Evolutionary conservation across 192 early-diverging fungal genomes (phyloP).

Genomic region (Rhizoclosmatium globosum): DNA sequence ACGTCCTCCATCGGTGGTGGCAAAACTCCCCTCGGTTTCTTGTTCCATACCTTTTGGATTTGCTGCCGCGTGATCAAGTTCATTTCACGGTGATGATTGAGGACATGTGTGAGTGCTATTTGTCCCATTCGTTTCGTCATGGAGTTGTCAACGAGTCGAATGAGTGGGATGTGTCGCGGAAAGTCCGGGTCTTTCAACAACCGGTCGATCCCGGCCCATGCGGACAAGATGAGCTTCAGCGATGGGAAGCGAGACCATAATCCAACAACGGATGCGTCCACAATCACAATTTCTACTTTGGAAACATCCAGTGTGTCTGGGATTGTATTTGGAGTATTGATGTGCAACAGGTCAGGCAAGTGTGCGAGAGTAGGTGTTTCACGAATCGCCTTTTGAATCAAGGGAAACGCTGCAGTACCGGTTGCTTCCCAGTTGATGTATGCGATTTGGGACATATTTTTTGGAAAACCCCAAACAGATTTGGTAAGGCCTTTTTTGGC

Average conservation of each 20-base stretch:
- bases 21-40: background rate
- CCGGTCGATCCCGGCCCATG: conserved; percentile 19
- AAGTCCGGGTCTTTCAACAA: conserved; percentile 16
- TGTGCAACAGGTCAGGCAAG: background rate
- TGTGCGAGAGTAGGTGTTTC: background rate
- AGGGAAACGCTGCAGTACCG: background rate
- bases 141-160: conserved; percentile 24
- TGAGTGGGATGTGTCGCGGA: conserved; percentile 3
- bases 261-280: background rate
- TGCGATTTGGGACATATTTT: background rate
- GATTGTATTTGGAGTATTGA: background rate
- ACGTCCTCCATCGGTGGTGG: conserved; percentile 7
- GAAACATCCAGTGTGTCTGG: background rate
- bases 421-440: conserved; percentile 7
- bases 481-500: background rate
- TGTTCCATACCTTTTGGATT: conserved; percentile 9
- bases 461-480: background rate
- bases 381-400: background rate
- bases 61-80: conserved; percentile 9
- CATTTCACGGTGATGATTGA: conserved; percentile 6
- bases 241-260: background rate
- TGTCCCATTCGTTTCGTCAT: conserved; percentile 27
- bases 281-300: background rate
- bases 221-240: background rate
- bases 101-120: conserved; percentile 6